These are phyloP conservation scores for Quercus wislizeni DNA, from an alignment of 306 rosid species.

Conservation along the genomic window DNA sequence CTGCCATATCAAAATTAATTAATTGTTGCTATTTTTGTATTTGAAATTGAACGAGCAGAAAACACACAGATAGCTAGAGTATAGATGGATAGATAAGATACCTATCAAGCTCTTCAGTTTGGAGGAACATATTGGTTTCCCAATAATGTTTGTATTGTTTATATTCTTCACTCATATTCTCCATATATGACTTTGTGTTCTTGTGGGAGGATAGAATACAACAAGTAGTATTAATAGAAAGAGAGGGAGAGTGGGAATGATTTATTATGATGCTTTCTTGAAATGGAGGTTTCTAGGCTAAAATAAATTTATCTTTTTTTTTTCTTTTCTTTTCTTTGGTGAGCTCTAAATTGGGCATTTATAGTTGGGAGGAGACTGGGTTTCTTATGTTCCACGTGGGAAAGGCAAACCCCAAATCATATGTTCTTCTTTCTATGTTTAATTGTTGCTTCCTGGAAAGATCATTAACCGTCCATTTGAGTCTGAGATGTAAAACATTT, in stretches of 20 bases:
- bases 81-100: conserved; percentile 15
- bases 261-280: background rate
- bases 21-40: background rate
- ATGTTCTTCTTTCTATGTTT: background rate
- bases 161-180: conserved; percentile 54
- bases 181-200: conserved; percentile 38
- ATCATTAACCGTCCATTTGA: conserved; percentile 17
- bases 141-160: conserved; percentile 52
- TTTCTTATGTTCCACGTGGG: conserved; percentile 24
- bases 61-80: background rate
- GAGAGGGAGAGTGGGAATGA: background rate
- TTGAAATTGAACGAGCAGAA: background rate
- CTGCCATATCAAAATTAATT: conserved; percentile 20
- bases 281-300: background rate
- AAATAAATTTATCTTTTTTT: too few relatives aligned
- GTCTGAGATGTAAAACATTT: background rate
- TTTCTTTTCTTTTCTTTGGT: background rate
- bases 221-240: background rate
- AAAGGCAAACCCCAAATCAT: too few relatives aligned
- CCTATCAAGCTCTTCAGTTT: conserved; percentile 76
- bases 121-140: conserved; percentile 72
- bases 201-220: background rate
- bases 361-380: background rate
- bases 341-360: background rate
- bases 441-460: conserved; percentile 25